Percentiles rank a stretch among this genome's conserved stretches.
Conservation (phyloP, 805 yeast genomes). For the Saccharomycopsis microspora region DNA sequence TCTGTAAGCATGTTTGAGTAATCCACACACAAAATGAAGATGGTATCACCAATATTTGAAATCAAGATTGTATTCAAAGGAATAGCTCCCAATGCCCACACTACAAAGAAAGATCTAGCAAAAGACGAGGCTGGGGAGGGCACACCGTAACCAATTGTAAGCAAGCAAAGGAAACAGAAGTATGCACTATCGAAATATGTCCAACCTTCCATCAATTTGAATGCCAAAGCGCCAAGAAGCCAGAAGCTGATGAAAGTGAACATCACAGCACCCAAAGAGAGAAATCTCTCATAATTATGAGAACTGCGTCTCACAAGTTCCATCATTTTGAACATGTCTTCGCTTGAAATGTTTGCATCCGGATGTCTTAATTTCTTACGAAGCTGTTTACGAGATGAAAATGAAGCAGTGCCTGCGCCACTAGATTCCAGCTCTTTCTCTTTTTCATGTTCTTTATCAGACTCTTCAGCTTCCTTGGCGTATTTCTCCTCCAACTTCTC, state of each 20-base stretch:
- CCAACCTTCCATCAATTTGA: constrained; percentile 58
- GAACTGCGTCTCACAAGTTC: constrained; percentile 36
- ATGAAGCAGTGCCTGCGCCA: neutral
- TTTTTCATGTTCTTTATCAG: neutral
- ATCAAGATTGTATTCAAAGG: constrained; percentile 80
- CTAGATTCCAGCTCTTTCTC: neutral
- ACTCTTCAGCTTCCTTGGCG: neutral
- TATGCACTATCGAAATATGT: constrained; percentile 59
- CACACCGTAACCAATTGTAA: constrained; percentile 84
- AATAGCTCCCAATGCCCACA: constrained; percentile 76
- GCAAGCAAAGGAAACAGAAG: constrained; percentile 61
- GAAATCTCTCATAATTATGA: constrained; percentile 25
- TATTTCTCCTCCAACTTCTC: constrained; percentile 7
- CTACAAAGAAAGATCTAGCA: constrained; percentile 62
- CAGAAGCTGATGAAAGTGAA: constrained; percentile 44
- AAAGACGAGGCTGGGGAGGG: constrained; percentile 49
- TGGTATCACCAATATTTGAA: constrained; percentile 57
- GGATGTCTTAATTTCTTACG: constrained; percentile 4
- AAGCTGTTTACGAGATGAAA: neutral
- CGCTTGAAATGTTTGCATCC: constrained; percentile 24
- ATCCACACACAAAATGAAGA: constrained; percentile 24
- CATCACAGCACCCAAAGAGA: constrained; percentile 30
- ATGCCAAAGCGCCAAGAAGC: constrained; percentile 63
- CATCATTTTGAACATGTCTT: constrained; percentile 47
- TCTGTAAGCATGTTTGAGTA: constrained; percentile 13